Evolutionary conservation across 2,329 filamentous ascomycete species (phyloP), one percentile per base, ranked within the genome.

Genomic region (Ilyonectria destructans): DNA sequence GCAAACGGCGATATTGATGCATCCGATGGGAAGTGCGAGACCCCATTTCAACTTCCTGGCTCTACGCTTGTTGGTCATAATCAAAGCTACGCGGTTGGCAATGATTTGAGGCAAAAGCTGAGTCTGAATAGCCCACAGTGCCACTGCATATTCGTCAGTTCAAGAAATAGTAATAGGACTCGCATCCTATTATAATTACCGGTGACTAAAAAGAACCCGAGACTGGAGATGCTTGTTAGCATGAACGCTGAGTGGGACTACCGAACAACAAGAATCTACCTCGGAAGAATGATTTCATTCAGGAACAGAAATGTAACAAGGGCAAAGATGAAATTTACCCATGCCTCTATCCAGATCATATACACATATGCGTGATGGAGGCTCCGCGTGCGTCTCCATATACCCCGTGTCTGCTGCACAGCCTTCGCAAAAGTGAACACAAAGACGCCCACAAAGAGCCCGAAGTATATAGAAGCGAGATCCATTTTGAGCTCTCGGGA

Each of bases 41-140:
- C 77, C 77, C 77, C 78, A 80, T 70, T 83, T 84, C 26, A 84
- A 65, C 21, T 71, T 73, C 2, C 54, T 68, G 10, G 80, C 75
- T 10, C 79, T 80, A 0, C 66, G 77, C 26, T 78, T 78, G 62
- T 82, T 78, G 46, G 79, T 79, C 58, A 82, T 82, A 43, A 85
- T 83, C 6, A 85, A 74, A 0, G 79, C 75, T 15, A 84, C 80
- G 49, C 83, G 82, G 63, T 85, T 85, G 64, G 82, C 81, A 61
- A 85, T 84, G 55, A 85, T 84, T 64, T 85, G 83, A 60, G 83
- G 80, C 4, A 84, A 73, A 0, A 84, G 75, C 45, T 84, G 82
- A 6, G 82, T 82, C 51, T 80, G 75, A 13, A 77, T 64, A 1
- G 70, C 65, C 71, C 71, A 73, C 35, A 72, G 29, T 13, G 51